phyloP scores from a whole-genome alignment of 225 moss, liverwort and hornwort genomes.

The Takakia lepidozioides region DNA sequence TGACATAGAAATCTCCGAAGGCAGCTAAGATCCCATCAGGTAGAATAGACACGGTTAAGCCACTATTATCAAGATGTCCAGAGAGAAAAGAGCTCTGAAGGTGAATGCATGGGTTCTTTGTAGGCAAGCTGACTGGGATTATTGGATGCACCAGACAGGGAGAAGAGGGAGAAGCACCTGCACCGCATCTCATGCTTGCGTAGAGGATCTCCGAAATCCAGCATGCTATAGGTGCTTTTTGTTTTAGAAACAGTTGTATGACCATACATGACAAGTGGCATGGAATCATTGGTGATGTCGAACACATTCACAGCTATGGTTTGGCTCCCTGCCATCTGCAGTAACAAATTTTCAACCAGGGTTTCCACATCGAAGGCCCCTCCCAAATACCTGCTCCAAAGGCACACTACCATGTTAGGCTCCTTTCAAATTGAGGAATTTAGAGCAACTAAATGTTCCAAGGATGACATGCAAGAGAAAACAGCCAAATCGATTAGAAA shows the following conservation, averaged over 20 bases:
- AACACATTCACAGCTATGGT: conserved; percentile 59
- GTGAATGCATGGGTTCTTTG: too few species aligned
- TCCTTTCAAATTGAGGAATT: neutral
- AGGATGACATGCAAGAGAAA: neutral
- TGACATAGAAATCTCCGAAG: too few species aligned
- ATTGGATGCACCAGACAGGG: too few species aligned
- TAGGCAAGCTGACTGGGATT: too few species aligned
- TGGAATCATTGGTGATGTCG: conserved; percentile 54
- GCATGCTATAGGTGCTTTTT: conserved; percentile 25
- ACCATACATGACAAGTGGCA: conserved; percentile 56
- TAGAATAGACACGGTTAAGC: too few species aligned
- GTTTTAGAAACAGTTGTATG: conserved; percentile 44
- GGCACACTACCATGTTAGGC: neutral
- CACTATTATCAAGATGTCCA: too few species aligned
- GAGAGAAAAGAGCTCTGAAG: too few species aligned
- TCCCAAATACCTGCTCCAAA: conserved; percentile 45
- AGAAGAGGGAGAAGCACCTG: too few species aligned
- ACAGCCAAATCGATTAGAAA: neutral
- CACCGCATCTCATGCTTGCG: conserved; percentile 71
- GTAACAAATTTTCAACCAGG: conserved; percentile 55
- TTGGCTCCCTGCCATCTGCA: conserved; percentile 49
- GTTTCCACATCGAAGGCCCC: conserved; percentile 67
- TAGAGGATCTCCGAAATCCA: conserved; percentile 58
- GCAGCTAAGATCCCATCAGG: too few species aligned
- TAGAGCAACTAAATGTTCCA: too few species aligned